Percentiles rank a stretch among this genome's conserved stretches.
phyloP scores from a whole-genome alignment of 805 yeast species.

The Naumovozyma dairenensis region DNA sequence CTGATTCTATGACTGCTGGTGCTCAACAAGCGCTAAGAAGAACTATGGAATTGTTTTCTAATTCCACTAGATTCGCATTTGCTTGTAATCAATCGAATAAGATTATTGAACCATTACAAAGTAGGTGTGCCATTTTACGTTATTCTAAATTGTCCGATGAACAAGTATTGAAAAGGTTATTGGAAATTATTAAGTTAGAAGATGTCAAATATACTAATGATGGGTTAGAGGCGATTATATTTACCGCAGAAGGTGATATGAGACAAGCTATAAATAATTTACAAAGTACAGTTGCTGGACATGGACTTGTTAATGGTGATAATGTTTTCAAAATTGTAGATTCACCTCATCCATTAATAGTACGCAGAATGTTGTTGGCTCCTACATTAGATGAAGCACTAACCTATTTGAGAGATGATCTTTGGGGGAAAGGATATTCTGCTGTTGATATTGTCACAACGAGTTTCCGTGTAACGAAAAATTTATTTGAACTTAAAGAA shows the following conservation, averaged over 20 bases:
- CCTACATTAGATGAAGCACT: conserved; percentile 57
- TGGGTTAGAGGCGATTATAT: conserved; percentile 85
- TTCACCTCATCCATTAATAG: conserved; percentile 86
- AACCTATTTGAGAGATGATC: conserved; percentile 43
- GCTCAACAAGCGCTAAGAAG: conserved; percentile 92
- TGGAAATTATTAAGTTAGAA: conserved; percentile 63
- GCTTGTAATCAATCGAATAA: conserved; percentile 93
- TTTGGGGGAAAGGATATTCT: conserved; percentile 88
- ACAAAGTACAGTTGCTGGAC: conserved; percentile 91
- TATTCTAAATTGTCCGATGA: conserved; percentile 74
- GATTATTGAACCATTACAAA: conserved; percentile 92
- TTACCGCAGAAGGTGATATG: conserved; percentile 98
- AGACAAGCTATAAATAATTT: conserved; percentile 92
- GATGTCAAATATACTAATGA: conserved; percentile 72
- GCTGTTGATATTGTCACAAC: conserved; percentile 90
- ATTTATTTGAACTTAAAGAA: conserved; percentile 60
- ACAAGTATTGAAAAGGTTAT: conserved; percentile 67
- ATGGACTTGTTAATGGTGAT: conserved; percentile 79
- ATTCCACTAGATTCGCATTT: conserved; percentile 94
- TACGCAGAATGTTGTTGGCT: conserved; percentile 56
- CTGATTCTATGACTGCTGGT: conserved; percentile 94
- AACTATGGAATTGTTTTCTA: conserved; percentile 93
- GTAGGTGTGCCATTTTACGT: conserved; percentile 90
- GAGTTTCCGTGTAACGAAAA: conserved; percentile 78
- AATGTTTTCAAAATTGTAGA: conserved; percentile 94